These are phyloP conservation scores for Melampsora larici-populina DNA, from an alignment of 1,284 basidiomycete species.

Conservation along the genomic window DNA sequence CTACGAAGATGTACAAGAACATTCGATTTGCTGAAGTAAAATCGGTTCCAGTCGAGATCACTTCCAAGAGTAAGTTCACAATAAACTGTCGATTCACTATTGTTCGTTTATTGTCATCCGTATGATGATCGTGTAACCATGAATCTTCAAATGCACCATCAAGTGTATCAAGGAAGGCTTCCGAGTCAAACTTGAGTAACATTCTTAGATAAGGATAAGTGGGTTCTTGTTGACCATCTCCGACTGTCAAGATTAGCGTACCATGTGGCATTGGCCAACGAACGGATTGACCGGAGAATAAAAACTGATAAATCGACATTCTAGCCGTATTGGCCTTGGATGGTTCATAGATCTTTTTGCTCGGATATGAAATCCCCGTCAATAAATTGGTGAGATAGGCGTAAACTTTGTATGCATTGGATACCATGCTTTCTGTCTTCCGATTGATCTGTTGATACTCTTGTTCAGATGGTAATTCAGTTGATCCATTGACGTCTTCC, in stretches of 20 bases:
- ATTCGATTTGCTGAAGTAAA: slow-evolving; percentile 62
- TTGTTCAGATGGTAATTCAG: slow-evolving; percentile 55
- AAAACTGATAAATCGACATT: slow-evolving; percentile 57
- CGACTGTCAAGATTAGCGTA: slow-evolving; percentile 64
- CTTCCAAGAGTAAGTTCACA: slow-evolving; percentile 78
- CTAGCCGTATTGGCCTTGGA: slow-evolving; percentile 67
- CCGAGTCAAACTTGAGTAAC: slow-evolving; percentile 82
- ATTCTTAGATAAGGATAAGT: slow-evolving; percentile 80
- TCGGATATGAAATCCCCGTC: slow-evolving; percentile 83
- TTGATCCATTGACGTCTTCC: neutral
- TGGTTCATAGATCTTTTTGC: slow-evolving; percentile 66
- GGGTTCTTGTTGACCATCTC: slow-evolving; percentile 48
- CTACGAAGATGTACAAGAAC: slow-evolving; percentile 90
- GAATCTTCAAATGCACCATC: slow-evolving; percentile 93
- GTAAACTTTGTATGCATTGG: slow-evolving; percentile 84
- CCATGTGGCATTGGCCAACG: slow-evolving; percentile 73
- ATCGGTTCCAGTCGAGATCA: slow-evolving; percentile 57
- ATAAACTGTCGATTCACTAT: slow-evolving; percentile 68
- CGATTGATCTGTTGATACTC: slow-evolving; percentile 3
- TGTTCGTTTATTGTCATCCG: slow-evolving; percentile 10
- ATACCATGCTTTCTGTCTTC: slow-evolving; percentile 57
- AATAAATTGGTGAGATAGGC: slow-evolving; percentile 82
- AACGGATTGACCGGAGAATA: slow-evolving; percentile 76
- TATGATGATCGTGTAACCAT: slow-evolving; percentile 68
- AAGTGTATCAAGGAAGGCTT: slow-evolving; percentile 87